These are phyloP conservation scores for Penstemon eatonii DNA, from an alignment of 257 asterid genomes.

Conservation along the genomic window DNA sequence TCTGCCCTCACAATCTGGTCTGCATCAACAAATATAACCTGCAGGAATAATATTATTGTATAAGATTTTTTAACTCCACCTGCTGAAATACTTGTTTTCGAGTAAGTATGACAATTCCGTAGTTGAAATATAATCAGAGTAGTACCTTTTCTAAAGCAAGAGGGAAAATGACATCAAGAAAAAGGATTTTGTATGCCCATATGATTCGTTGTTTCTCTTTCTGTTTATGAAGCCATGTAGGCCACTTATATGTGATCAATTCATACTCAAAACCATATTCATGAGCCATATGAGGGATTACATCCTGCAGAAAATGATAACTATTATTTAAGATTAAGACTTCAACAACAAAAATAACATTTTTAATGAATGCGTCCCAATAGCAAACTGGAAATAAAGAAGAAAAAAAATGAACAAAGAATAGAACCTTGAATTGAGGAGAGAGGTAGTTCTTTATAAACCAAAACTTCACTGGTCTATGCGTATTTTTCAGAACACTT, in stretches of 20 bases:
- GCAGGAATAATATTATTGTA: constrained; percentile 32
- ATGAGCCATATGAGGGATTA: constrained; percentile 91
- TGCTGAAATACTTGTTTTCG: constrained; percentile 21
- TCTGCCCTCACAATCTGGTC: constrained; percentile 95
- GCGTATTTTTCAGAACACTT: constrained; percentile 86
- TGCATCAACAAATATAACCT: constrained; percentile 98
- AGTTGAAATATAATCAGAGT: neutral
- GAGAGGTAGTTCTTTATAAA: constrained; percentile 97
- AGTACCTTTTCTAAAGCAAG: constrained; percentile 89
- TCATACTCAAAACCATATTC: constrained; percentile 93
- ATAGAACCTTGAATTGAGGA: constrained; percentile 90
- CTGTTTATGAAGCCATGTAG: constrained; percentile 96
- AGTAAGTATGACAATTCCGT: constrained; percentile 2
- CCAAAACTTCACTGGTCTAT: constrained; percentile 95
- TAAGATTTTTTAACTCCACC: constrained; percentile 8
- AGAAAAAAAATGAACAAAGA: constrained; percentile 2
- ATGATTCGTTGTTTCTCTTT: constrained; percentile 95
- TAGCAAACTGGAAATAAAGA: constrained; percentile 7
- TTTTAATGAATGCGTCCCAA: constrained; percentile 18
- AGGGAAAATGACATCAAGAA: constrained; percentile 98
- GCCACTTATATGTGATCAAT: constrained; percentile 97
- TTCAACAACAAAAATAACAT: neutral
- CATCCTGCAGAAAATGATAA: constrained; percentile 57
- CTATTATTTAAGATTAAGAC: neutral
- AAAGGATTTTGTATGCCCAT: constrained; percentile 95